A percentile compares a stretch with the other conserved stretches of the same genome.
Conservation (phyloP, 73 alveolate genomes). For the Paramecium tetraurelia region DNA sequence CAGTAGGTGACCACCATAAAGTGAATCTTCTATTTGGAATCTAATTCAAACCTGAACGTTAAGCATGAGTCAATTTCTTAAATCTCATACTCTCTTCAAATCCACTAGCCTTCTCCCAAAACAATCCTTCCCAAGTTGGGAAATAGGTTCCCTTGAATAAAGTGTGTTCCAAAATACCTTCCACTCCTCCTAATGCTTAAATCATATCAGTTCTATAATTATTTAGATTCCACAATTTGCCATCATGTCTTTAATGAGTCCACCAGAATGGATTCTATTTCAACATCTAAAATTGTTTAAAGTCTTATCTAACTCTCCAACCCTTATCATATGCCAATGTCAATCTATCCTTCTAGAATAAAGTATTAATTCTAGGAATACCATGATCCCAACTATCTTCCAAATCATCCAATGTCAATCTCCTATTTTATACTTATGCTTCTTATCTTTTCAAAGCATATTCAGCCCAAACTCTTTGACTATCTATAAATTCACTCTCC, state of each 20-base stretch:
- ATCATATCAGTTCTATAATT: constrained; percentile 99
- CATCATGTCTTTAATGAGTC: constrained; percentile 99
- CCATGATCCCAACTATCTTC: constrained; percentile 99
- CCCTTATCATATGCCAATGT: constrained; percentile 99
- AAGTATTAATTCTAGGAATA: constrained; percentile 99
- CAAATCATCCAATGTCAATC: constrained; percentile 98
- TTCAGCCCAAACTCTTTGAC: constrained; percentile 99
- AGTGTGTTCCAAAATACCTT: constrained; percentile 99
- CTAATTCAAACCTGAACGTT: constrained; percentile 98
- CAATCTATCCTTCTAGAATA: constrained; percentile 99
- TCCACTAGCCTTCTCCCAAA: constrained; percentile 99
- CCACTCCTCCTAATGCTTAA: constrained; percentile 99
- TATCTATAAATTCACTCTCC: constrained; percentile 99
- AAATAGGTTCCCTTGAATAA: constrained; percentile 99
- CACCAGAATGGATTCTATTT: constrained; percentile 99
- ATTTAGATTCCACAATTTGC: constrained; percentile 99
- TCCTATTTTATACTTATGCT: constrained; percentile 98
- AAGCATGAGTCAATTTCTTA: constrained; percentile 99
- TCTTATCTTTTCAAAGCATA: constrained; percentile 99
- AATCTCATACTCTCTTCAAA: constrained; percentile 99
- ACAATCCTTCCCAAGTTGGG: constrained; percentile 99
- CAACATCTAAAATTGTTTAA: constrained; percentile 94
- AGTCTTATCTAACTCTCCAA: constrained; percentile 99
- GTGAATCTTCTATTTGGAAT: constrained; percentile 99
- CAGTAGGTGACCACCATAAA: constrained; percentile 99